Conservation (phyloP, 495 filamentous ascomycete species). For the Tuber melanosporum region DNA sequence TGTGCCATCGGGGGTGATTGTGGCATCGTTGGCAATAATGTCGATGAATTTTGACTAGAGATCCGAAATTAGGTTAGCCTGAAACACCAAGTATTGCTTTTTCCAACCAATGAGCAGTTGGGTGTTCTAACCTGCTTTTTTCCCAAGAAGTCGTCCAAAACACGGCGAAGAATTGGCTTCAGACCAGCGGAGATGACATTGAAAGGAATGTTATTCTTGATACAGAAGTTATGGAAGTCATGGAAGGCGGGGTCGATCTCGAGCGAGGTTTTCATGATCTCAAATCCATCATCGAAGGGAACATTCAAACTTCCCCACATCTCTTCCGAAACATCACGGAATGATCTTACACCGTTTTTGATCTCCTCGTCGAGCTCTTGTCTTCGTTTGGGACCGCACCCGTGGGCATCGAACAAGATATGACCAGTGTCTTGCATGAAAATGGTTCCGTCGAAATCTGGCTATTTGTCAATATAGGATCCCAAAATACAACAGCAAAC, state of each 20-base stretch:
- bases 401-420: constrained; percentile 62
- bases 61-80: not conserved
- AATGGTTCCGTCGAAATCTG: constrained; percentile 72
- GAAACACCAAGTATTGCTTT: not conserved
- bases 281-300: constrained; percentile 68
- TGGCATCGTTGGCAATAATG: constrained; percentile 66
- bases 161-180: constrained; percentile 58
- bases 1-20: constrained; percentile 54
- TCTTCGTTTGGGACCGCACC: constrained; percentile 55
- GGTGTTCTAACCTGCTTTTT: constrained; percentile 49
- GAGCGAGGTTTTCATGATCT: constrained; percentile 58
- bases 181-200: constrained; percentile 68
- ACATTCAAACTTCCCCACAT: constrained; percentile 67
- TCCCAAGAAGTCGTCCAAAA: constrained; percentile 60
- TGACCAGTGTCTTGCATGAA: constrained; percentile 75
- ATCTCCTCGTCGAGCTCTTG: constrained; percentile 60
- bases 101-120: constrained; percentile 2
- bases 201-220: constrained; percentile 60
- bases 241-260: constrained; percentile 62
- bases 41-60: constrained; percentile 53
- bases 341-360: constrained; percentile 59
- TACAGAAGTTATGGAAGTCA: constrained; percentile 61
- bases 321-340: constrained; percentile 68
- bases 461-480: constrained; percentile 13
- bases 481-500: not conserved